phyloP scores from a whole-genome alignment of 805 yeast genomes.

The Suhomyces canberraensis region DNA sequence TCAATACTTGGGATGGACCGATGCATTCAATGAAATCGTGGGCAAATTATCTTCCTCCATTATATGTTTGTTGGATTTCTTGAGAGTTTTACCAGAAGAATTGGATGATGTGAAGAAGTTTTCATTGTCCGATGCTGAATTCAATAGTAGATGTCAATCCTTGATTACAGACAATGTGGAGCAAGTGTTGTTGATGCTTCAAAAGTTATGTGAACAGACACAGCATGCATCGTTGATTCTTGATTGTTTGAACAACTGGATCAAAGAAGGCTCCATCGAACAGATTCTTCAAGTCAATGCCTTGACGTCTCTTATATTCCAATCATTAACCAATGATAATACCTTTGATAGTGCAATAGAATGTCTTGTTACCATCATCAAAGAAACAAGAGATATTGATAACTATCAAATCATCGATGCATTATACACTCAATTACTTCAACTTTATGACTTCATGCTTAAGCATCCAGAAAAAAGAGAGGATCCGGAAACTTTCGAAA shows the following conservation, averaged over 20 bases:
- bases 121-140: slow-evolving; percentile 79
- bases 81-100: slow-evolving; percentile 90
- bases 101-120: slow-evolving; percentile 72
- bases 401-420: slow-evolving; percentile 59
- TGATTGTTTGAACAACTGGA: slow-evolving; percentile 86
- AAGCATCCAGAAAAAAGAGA: slow-evolving; percentile 39
- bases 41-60: slow-evolving; percentile 38
- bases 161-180: slow-evolving; percentile 67
- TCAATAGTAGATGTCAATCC: slow-evolving; percentile 56
- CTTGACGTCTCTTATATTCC: slow-evolving; percentile 65
- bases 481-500: slow-evolving; percentile 65
- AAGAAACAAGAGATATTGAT: slow-evolving; percentile 78
- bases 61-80: slow-evolving; percentile 65
- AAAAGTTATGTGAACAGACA: slow-evolving; percentile 38
- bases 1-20: slow-evolving; percentile 70
- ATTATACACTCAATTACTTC: slow-evolving; percentile 65
- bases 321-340: slow-evolving; percentile 53
- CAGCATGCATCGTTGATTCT: slow-evolving; percentile 41
- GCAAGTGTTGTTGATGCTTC: slow-evolving; percentile 61
- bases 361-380: slow-evolving; percentile 75
- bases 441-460: slow-evolving; percentile 49
- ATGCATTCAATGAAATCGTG: slow-evolving; percentile 68
- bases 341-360: slow-evolving; percentile 84
- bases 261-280: slow-evolving; percentile 76
- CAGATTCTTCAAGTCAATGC: slow-evolving; percentile 62